Percentiles rank a stretch among this genome's conserved stretches.
Conservation (phyloP, 805 yeast species). For the Starmera pachycereana region DNA sequence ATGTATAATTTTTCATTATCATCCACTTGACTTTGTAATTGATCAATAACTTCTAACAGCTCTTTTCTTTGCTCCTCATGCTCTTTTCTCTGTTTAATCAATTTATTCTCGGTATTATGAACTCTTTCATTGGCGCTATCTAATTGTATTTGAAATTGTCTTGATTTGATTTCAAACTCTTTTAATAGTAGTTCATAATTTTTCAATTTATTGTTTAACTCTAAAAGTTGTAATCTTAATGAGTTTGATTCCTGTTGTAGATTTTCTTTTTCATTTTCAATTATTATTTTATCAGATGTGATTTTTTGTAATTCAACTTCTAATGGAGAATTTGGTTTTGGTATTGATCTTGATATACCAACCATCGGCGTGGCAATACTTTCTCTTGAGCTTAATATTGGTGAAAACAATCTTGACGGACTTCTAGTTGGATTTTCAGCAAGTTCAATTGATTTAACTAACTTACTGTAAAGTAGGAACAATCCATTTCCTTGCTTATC, state of each 20-base stretch:
- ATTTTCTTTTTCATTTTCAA: slow-evolving; percentile 23
- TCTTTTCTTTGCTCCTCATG: slow-evolving; percentile 48
- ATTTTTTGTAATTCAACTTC: slow-evolving; percentile 14
- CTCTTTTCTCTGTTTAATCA: slow-evolving; percentile 34
- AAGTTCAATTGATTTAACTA: slow-evolving; percentile 10
- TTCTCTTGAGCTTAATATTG: background rate
- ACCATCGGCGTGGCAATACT: background rate
- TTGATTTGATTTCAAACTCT: slow-evolving; percentile 7
- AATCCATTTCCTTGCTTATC: slow-evolving; percentile 58
- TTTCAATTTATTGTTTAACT: slow-evolving; percentile 1
- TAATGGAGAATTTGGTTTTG: background rate
- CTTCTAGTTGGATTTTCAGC: slow-evolving; percentile 9
- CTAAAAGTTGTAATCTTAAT: slow-evolving; percentile 18
- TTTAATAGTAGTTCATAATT: slow-evolving; percentile 5
- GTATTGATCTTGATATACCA: background rate
- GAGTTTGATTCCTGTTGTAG: slow-evolving; percentile 29
- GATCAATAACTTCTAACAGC: slow-evolving; percentile 45
- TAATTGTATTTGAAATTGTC: slow-evolving; percentile 2
- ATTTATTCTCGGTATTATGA: slow-evolving; percentile 27
- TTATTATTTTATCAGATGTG: slow-evolving; percentile 8
- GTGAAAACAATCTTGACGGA: slow-evolving; percentile 1
- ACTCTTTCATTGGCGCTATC: slow-evolving; percentile 12
- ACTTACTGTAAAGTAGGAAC: slow-evolving; percentile 51
- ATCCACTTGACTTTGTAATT: slow-evolving; percentile 42
- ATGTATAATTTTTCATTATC: slow-evolving; percentile 43